Conservation (phyloP, 805 yeast genomes). For the Teunomyces pallodes region DNA sequence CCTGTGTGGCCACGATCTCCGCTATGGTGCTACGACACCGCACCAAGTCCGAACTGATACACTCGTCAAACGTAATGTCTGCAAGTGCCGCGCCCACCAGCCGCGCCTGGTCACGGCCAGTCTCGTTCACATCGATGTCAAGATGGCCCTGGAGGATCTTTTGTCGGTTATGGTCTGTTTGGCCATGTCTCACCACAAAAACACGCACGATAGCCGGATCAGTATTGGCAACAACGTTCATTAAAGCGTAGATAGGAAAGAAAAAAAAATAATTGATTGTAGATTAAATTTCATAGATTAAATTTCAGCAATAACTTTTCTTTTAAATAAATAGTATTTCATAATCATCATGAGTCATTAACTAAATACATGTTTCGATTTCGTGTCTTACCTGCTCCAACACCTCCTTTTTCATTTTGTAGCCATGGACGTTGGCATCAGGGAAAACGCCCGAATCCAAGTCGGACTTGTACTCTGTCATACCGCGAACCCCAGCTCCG, state of each 20-base stretch:
- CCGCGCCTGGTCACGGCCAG: slow-evolving; percentile 61
- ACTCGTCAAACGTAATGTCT: slow-evolving; percentile 41
- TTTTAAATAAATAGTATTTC: neutral
- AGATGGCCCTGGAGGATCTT: slow-evolving; percentile 79
- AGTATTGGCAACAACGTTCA: neutral
- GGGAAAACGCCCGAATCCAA: slow-evolving; percentile 63
- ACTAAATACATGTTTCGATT: neutral
- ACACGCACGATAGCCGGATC: slow-evolving; percentile 35
- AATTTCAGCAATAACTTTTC: neutral
- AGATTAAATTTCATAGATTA: neutral
- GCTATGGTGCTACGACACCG: slow-evolving; percentile 62
- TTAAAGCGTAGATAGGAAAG: no score
- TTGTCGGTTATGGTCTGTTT: slow-evolving; percentile 67
- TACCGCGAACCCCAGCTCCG: slow-evolving; percentile 47
- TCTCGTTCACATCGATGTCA: slow-evolving; percentile 60
- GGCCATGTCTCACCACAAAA: slow-evolving; percentile 79
- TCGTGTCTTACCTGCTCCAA: slow-evolving; percentile 17
- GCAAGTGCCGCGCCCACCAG: slow-evolving; percentile 48
- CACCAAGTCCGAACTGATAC: slow-evolving; percentile 50
- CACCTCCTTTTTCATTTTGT: slow-evolving; percentile 65
- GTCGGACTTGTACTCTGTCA: slow-evolving; percentile 56
- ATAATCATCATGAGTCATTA: slow-evolving; percentile 1
- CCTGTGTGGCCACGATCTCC: slow-evolving; percentile 34
- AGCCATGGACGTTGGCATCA: slow-evolving; percentile 55
- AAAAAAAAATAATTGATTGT: no score